Percentiles rank a stretch among this genome's conserved stretches.
phyloP scores from a whole-genome alignment of 1,284 basidiomycete species.

The Ustilago tritici region DNA sequence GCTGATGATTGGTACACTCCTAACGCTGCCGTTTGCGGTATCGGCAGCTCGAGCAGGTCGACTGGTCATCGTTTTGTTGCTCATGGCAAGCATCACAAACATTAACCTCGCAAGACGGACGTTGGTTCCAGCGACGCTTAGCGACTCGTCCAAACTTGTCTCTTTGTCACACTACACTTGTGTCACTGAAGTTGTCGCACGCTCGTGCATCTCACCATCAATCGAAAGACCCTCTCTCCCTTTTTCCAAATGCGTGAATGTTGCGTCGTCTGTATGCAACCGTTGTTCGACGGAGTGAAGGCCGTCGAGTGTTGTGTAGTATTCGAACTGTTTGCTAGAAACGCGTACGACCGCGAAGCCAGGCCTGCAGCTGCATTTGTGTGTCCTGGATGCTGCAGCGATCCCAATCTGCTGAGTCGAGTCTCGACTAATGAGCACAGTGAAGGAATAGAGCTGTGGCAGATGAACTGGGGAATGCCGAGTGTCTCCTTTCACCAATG shows the following conservation, averaged over 20 bases:
- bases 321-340: too few species aligned
- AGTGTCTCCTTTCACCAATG: not conserved
- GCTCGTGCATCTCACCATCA: not conserved
- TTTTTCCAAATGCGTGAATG: not conserved
- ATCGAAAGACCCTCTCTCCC: not conserved
- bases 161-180: not conserved
- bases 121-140: not conserved
- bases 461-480: too few species aligned
- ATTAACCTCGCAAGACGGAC: not conserved
- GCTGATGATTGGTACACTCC: slow-evolving; percentile 36
- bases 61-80: not conserved
- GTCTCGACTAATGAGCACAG: not conserved
- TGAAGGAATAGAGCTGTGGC: not conserved
- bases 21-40: slow-evolving; percentile 32
- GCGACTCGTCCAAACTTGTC: not conserved
- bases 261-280: not conserved
- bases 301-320: not conserved
- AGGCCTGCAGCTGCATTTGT: not conserved
- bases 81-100: not conserved
- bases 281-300: not conserved
- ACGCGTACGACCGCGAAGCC: not conserved
- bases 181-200: not conserved
- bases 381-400: not conserved
- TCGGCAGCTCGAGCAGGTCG: slow-evolving; percentile 13
- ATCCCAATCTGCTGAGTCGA: not conserved